Evolutionary conservation across 1,139 yeast species (phyloP), one percentile per base, ranked within the genome.

Genomic region (Yamadazyma dushanensis): DNA sequence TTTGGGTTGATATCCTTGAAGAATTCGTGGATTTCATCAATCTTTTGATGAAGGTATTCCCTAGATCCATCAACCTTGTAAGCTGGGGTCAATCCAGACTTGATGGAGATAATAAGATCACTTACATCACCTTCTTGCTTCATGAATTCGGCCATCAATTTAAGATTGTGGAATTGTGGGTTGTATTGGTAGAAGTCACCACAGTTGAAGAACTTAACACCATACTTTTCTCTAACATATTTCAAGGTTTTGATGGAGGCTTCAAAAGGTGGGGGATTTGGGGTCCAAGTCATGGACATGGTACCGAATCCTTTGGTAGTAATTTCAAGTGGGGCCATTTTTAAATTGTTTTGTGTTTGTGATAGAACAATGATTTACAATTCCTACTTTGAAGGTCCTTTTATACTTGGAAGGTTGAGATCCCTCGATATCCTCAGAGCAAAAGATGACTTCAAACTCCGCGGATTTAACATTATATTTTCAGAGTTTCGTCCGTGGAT

Each of bases 121-220:
- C 25, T 18, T 3, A 74, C 63, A 18, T 36, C 38, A 2, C 23
- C 26, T 17, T 18, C 32, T 19, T 31, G 8, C 16, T 31, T 26
- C 11, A 16, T 28, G 24, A 39, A 39, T 24, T 34, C 22, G 10
- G 33, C 18, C 5, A 39, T 20, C 16, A 39, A 20, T 9, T 37
- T 27, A 16, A 39, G 22, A 29, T 39, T 39, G 7, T 25, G 11
- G 16, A 30, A 29, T 27, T 36, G 34, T 7, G 34, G 35, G 9
- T 16, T 94, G 92, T 51, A 5, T 24, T 40, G 42, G 28, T 87
- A 88, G 54, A 87, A 84, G 47, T 82, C 92, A 40, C 92, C 95
- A 23, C 77, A 77, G 51, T 86, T 86, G 61, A 85, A 62, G 41
- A 83, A 70, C 19, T 72, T 73, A 38, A 73, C 73, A 17, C 77